These are phyloP conservation scores for Yamadazyma jaroonii DNA, from an alignment of 1,139 yeast species.

Conservation along the genomic window DNA sequence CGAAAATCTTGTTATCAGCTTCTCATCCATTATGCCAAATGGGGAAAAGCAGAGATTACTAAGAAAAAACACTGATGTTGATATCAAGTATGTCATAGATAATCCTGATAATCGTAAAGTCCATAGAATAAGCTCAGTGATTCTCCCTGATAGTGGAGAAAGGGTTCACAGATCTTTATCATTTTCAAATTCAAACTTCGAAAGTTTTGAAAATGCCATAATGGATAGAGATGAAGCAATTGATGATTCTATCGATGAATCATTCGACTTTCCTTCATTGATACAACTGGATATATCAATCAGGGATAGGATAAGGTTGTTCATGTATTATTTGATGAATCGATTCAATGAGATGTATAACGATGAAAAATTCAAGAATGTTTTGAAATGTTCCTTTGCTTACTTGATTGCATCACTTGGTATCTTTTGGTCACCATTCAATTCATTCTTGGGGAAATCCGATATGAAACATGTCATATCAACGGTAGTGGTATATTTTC, in stretches of 20 bases:
- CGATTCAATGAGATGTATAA: conserved; percentile 10
- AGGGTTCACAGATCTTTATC: conserved; percentile 34
- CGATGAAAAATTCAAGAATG: conserved; percentile 25
- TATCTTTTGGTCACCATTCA: conserved; percentile 63
- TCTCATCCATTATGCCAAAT: background rate
- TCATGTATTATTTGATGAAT: conserved; percentile 3
- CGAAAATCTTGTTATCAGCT: background rate
- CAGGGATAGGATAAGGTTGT: conserved; percentile 9
- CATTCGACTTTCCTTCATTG: conserved; percentile 1
- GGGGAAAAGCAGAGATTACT: background rate
- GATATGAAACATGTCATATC: conserved; percentile 82
- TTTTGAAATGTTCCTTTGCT: conserved; percentile 68
- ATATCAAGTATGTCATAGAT: conserved; percentile 13
- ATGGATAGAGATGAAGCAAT: conserved; percentile 3
- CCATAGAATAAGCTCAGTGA: conserved; percentile 34
- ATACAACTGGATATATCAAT: conserved; percentile 6
- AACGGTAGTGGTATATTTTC: conserved; percentile 82
- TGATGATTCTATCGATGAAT: background rate
- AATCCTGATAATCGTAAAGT: conserved; percentile 14
- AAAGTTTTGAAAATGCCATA: conserved; percentile 8
- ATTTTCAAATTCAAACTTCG: conserved; percentile 14
- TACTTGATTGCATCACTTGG: conserved; percentile 72
- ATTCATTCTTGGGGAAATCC: conserved; percentile 56
- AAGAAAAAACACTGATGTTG: background rate
- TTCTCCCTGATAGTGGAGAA: conserved; percentile 39